Evolutionary conservation across 2,329 filamentous ascomycete genomes (phyloP).

Genomic region (Lachnellula suecica): DNA sequence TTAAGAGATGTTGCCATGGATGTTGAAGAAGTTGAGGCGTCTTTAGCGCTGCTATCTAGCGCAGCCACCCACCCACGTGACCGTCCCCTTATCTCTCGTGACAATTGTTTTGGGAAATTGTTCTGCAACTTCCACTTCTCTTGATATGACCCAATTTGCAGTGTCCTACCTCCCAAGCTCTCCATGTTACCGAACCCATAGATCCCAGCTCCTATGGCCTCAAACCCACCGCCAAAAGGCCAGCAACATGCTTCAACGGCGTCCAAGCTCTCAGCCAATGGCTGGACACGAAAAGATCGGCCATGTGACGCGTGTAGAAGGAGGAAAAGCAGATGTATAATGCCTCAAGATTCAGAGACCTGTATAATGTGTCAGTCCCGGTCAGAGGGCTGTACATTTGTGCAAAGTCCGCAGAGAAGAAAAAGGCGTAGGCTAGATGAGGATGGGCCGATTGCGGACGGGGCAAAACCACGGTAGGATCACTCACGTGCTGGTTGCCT

Average conservation of each 20-base stretch:
- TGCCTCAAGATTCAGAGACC: slow-evolving; percentile 67
- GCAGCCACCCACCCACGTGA: background rate
- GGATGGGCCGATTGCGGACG: slow-evolving; percentile 30
- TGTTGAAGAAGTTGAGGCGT: too few species aligned
- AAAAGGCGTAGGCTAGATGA: slow-evolving; percentile 74
- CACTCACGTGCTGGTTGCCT: background rate
- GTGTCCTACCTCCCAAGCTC: background rate
- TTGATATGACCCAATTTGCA: slow-evolving; percentile 5
- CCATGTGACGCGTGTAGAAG: slow-evolving; percentile 55
- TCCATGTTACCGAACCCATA: background rate
- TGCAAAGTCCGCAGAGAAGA: slow-evolving; percentile 70
- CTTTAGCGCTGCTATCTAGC: background rate
- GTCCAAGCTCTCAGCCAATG: slow-evolving; percentile 15
- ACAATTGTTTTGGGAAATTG: background rate
- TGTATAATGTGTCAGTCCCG: slow-evolving; percentile 76
- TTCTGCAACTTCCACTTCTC: background rate
- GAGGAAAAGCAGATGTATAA: slow-evolving; percentile 57
- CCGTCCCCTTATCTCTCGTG: slow-evolving; percentile 5
- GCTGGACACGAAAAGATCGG: slow-evolving; percentile 58
- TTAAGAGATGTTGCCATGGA: too few species aligned
- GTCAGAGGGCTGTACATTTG: slow-evolving; percentile 74
- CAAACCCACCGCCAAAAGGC: slow-evolving; percentile 10
- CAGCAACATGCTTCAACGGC: slow-evolving; percentile 7
- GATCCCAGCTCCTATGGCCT: slow-evolving; percentile 11
- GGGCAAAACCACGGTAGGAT: slow-evolving; percentile 22